Base-by-base conservation (phyloP, 2,329 filamentous ascomycete species). In the Coleophoma eucalyptorum region DNA sequence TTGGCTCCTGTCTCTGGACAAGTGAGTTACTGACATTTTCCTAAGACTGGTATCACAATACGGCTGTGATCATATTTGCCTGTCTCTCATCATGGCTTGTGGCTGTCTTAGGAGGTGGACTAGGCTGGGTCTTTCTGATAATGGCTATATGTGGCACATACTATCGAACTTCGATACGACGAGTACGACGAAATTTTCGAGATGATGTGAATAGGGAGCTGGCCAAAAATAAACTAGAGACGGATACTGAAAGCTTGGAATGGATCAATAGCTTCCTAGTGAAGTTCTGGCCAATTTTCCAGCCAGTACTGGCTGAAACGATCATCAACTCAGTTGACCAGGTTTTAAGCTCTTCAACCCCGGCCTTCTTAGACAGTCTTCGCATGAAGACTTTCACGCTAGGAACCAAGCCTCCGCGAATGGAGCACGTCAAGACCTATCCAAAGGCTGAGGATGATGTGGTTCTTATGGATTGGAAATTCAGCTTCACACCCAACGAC, bases 281-380 rank as follows among this genome's bases (percentile, higher is more conserved):
- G 72, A 99, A 99, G 69, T 99, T 99, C 74, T 99, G 94, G 94
- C 94, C 94, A 55, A 99, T 99, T 64, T 97, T 96, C 67, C 90
- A 94, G 50, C 94, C 94, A 1, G 90, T 97, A 10, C 81, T 99
- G 12, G 93, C 91, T 54, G 84, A 94, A 60, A 95, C 90, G 19
- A 88, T 99, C 62, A 89, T 97, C 70, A 90, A 86, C 67, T 91
- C 92, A 0, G 94, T 97, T 44, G 94, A 99, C 64, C 94, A 97
- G 73, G 91, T 99, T 46, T 77, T 99, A 50, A 97, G 92, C 65
- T 92, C 89, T 0, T 86, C 92, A 2, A 97, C 92, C 0, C 94
- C 94, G 0, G 83, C 87, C 0, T 97, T 99, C 63, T 77, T 99
- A 49, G 94, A 99, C 69, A 96, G 91, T 67, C 73, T 99, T 69